Evolutionary conservation across 2,329 filamentous ascomycete genomes (phyloP).

Genomic region (Hymenoscyphus scutula): DNA sequence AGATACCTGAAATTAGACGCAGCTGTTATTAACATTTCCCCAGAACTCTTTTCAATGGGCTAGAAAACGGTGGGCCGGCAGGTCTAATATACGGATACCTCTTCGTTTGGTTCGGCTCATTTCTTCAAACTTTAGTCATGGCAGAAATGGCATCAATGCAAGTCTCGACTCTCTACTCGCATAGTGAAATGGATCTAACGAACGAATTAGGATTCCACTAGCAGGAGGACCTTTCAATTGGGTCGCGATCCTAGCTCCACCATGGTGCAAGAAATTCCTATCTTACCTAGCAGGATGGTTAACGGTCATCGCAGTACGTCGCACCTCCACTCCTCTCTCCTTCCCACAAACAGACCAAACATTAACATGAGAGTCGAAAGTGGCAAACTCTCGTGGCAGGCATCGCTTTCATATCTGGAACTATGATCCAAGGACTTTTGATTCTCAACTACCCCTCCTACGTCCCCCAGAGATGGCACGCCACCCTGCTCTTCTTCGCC

Average conservation of each 20-base stretch:
- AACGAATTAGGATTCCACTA: neutral
- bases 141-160: conserved; percentile 6
- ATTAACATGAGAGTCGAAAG: neutral
- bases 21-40: neutral
- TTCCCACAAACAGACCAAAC: neutral
- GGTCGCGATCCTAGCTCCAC: neutral
- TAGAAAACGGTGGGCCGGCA: neutral
- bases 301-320: neutral
- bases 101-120: conserved; percentile 2
- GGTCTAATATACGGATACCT: conserved; percentile 2
- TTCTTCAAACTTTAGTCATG: neutral
- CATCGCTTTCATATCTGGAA: neutral
- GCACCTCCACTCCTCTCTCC: neutral
- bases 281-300: neutral
- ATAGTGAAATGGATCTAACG: neutral
- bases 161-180: neutral
- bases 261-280: conserved; percentile 2
- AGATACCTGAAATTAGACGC: neutral
- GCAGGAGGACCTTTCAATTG: conserved; percentile 1
- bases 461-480: neutral
- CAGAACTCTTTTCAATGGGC: conserved; percentile 1
- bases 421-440: neutral
- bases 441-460: neutral
- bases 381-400: neutral
- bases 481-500: neutral